Conservation (phyloP, 176 grass and related monocot species). For the Eragrostis nindensis region DNA sequence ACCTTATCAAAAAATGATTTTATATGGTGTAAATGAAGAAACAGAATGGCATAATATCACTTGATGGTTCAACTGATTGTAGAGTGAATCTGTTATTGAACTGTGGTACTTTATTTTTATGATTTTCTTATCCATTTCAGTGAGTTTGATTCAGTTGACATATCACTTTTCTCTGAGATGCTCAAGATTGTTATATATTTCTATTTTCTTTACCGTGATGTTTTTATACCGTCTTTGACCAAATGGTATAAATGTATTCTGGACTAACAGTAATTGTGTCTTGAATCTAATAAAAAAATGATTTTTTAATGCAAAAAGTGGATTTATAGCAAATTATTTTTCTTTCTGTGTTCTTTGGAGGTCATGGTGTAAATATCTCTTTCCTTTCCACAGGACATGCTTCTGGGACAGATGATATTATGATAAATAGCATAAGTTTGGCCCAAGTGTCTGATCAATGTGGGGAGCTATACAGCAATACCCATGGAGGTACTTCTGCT, state of each 20-base stretch:
- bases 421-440: slow-evolving; percentile 40
- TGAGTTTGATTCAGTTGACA: background rate
- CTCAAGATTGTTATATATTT: background rate
- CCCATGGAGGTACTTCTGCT: slow-evolving; percentile 54
- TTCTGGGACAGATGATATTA: slow-evolving; percentile 34
- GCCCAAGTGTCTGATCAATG: slow-evolving; percentile 57
- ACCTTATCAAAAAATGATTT: slow-evolving; percentile 8
- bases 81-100: slow-evolving; percentile 1
- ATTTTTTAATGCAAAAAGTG: background rate
- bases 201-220: background rate
- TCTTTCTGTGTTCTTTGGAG: slow-evolving; percentile 19
- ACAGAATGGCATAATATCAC: background rate
- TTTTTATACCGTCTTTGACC: background rate
- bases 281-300: slow-evolving; percentile 14
- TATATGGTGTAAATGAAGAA: slow-evolving; percentile 33
- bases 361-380: slow-evolving; percentile 23
- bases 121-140: slow-evolving; percentile 17
- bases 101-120: background rate
- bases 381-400: slow-evolving; percentile 53
- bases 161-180: background rate
- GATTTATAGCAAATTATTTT: slow-evolving; percentile 9
- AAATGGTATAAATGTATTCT: slow-evolving; percentile 7
- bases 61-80: background rate
- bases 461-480: slow-evolving; percentile 50
- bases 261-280: slow-evolving; percentile 6